Evolutionary conservation across 2,329 filamentous ascomycete genomes (phyloP).

Genomic region (Trichoderma koningiopsis): DNA sequence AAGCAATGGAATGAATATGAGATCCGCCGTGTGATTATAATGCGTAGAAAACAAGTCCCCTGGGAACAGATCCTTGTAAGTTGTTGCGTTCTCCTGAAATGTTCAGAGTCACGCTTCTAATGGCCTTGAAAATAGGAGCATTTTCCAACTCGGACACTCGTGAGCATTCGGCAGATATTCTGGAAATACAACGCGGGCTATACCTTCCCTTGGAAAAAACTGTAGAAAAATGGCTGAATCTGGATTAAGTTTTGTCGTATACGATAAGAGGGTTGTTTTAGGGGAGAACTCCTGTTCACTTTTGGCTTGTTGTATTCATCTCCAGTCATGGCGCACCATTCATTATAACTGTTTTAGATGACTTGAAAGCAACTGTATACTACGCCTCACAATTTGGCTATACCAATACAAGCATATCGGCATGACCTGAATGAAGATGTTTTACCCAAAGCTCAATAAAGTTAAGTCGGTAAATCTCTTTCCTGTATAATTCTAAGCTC

Average conservation of each 20-base stretch:
- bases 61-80: background rate
- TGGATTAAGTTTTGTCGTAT: background rate
- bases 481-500: conserved; percentile 46
- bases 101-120: background rate
- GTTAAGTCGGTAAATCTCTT: conserved; percentile 37
- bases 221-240: background rate
- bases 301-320: too few relatives aligned
- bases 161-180: background rate
- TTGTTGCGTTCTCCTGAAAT: background rate
- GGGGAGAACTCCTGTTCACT: too few relatives aligned
- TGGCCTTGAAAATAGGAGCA: background rate
- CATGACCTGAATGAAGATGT: background rate
- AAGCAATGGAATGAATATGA: background rate
- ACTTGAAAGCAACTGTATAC: too few relatives aligned
- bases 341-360: too few relatives aligned
- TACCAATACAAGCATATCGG: too few relatives aligned
- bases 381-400: too few relatives aligned
- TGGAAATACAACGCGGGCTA: background rate
- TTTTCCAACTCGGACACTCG: background rate
- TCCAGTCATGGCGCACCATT: too few relatives aligned
- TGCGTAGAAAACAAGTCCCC: background rate
- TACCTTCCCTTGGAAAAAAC: background rate
- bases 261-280: background rate
- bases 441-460: background rate
- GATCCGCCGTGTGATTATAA: background rate